These are phyloP conservation scores for Pharus latifolius DNA, from an alignment of 176 grass and related monocot species.

Conservation along the genomic window DNA sequence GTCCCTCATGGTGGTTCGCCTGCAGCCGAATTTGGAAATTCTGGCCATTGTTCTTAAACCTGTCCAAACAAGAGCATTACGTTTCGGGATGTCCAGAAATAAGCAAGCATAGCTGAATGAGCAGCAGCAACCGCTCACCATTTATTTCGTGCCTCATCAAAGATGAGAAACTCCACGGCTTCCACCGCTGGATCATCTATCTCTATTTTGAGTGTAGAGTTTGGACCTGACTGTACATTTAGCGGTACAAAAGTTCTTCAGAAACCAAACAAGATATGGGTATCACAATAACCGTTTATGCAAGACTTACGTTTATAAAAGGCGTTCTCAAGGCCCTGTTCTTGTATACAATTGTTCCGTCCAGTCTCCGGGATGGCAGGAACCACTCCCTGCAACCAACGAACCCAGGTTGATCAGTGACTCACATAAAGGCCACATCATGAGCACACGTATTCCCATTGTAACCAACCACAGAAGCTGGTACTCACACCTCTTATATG, in stretches of 20 bases:
- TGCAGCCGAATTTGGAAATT: constrained; percentile 77
- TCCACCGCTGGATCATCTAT: constrained; percentile 71
- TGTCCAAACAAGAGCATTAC: constrained; percentile 11
- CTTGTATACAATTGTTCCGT: constrained; percentile 63
- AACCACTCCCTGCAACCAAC: constrained; percentile 65
- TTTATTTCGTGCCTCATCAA: constrained; percentile 72
- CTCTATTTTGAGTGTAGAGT: constrained; percentile 63
- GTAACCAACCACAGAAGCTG: neutral
- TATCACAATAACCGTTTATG: neutral
- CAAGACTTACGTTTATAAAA: constrained; percentile 59
- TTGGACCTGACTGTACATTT: constrained; percentile 57
- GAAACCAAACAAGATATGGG: neutral
- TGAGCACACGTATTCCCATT: neutral
- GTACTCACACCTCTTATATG: constrained; percentile 33
- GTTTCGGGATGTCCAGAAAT: neutral
- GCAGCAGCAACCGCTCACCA: constrained; percentile 56
- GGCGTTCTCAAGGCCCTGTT: constrained; percentile 70
- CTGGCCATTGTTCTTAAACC: constrained; percentile 85
- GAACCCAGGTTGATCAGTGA: neutral
- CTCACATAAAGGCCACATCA: neutral
- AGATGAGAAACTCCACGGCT: constrained; percentile 79
- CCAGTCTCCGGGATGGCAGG: constrained; percentile 50
- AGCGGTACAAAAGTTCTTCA: neutral
- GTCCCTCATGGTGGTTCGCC: constrained; percentile 9
- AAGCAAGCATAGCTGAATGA: neutral